Evolutionary conservation across 1,139 yeast genomes (phyloP), one percentile per base, ranked within the genome.

Genomic region (Lipomyces yarrowii): DNA sequence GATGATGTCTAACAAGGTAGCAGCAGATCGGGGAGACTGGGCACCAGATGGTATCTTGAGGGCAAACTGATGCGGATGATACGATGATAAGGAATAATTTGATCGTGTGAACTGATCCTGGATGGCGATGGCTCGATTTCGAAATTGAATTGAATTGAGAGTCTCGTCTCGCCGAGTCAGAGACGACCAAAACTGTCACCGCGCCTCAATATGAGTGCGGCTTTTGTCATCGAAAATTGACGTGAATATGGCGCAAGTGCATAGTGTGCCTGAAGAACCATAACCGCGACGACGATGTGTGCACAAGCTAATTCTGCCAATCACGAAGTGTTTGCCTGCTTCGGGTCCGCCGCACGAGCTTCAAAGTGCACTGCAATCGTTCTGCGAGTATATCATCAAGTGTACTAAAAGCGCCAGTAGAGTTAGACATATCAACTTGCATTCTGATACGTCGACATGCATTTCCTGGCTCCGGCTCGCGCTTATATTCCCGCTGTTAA

Each of bases 391-490:
- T 3, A 42, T 42, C 11, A 15, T 6, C 21, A 7, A n/a, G 23
- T 42, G 21, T n/a, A n/a, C 21, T 15, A n/a, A 2, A 42, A n/a
- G 48, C 18, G 18, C 48, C 48, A 8, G 48, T 42, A 2, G 8
- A 8, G 21, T 42, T n/a, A 42, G n/a, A 13, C 48, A 42, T 8
- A 15, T n/a, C 48, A 21, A 42, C 48, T 42, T 26, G n/a, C 48
- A 42, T 42, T 18, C 48, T 42, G 6, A 15, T 26, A 10, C n/a
- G 35, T 13, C 52, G 53, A 37, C 42, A 63, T 63, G 63, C 59
- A 57, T 32, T 60, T 56, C 35, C 35, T 56, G 46, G 61, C 63
- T 30, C 57, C 64, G 33, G 42, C 57, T 21, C 66, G 66, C 26
- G 61, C 56, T 51, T 64, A 57, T 48, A 13, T 57, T 18, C 56